A percentile compares a stretch with the other conserved stretches of the same genome.
Conservation (phyloP, 2,329 filamentous ascomycete species). For the Aspergillus quadricinctus region DNA sequence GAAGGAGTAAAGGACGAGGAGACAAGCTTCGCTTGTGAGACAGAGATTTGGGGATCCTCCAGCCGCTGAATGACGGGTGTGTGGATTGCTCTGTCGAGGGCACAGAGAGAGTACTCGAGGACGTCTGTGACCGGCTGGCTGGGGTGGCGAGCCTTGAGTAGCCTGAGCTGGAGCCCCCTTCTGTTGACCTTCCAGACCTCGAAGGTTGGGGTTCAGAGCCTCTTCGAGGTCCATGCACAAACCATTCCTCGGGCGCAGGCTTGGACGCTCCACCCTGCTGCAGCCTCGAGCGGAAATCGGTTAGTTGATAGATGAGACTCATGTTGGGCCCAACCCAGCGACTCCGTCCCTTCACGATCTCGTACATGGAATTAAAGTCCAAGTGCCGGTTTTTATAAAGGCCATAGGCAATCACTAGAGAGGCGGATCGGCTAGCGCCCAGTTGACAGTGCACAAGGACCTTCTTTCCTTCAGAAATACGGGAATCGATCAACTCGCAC, state of each 20-base stretch:
- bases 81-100: slow-evolving; percentile 21
- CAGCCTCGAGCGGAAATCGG: slow-evolving; percentile 53
- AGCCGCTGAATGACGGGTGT: slow-evolving; percentile 23
- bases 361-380: slow-evolving; percentile 63
- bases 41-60: slow-evolving; percentile 20
- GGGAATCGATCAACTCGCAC: slow-evolving; percentile 59
- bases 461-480: slow-evolving; percentile 54
- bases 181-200: slow-evolving; percentile 11
- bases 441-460: slow-evolving; percentile 63
- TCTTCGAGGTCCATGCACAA: slow-evolving; percentile 23
- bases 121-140: slow-evolving; percentile 20
- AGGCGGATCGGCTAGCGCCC: slow-evolving; percentile 62
- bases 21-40: slow-evolving; percentile 31
- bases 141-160: slow-evolving; percentile 14
- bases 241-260: slow-evolving; percentile 34
- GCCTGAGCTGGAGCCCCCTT: slow-evolving; percentile 4
- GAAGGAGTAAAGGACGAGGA: slow-evolving; percentile 35
- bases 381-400: slow-evolving; percentile 59
- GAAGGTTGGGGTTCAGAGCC: slow-evolving; percentile 29
- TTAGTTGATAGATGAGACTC: slow-evolving; percentile 65
- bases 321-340: slow-evolving; percentile 66
- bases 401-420: slow-evolving; percentile 62
- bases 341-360: slow-evolving; percentile 59
- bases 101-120: slow-evolving; percentile 20
- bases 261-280: slow-evolving; percentile 28